Percentiles rank a stretch among this genome's conserved stretches.
phyloP scores from a whole-genome alignment of 768 basidiomycete genomes.

The Leucosporidium scottii region DNA sequence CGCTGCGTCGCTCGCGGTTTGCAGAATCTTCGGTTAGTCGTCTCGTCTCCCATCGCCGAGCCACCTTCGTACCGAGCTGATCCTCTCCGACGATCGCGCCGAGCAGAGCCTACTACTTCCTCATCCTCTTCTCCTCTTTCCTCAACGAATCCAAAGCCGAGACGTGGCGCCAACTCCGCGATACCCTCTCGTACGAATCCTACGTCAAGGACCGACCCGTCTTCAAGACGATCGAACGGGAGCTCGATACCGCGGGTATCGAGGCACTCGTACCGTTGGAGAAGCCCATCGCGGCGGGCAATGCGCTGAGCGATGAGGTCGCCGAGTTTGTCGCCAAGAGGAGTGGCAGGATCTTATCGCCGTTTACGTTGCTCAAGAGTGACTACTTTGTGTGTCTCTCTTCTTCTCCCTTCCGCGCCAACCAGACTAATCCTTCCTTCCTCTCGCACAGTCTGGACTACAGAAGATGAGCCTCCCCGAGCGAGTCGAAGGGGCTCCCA shows the following conservation, averaged over 20 bases:
- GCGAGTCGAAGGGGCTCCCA: constrained; percentile 90
- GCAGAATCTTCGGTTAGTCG: constrained; percentile 60
- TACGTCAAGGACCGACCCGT: constrained; percentile 87
- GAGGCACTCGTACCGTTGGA: constrained; percentile 74
- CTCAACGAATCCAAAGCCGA: constrained; percentile 31
- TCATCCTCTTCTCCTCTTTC: constrained; percentile 38
- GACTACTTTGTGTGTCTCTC: constrained; percentile 40
- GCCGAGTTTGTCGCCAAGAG: constrained; percentile 75
- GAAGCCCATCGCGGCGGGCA: constrained; percentile 37
- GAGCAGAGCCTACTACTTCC: constrained; percentile 14
- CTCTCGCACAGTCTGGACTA: constrained; percentile 41
- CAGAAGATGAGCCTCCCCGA: constrained; percentile 97
- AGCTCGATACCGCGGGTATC: constrained; percentile 68
- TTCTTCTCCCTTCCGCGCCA: neutral
- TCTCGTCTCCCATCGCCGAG: constrained; percentile 67
- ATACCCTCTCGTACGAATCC: constrained; percentile 55
- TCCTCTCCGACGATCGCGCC: constrained; percentile 43
- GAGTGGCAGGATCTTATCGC: constrained; percentile 75
- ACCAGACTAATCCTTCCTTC: constrained; percentile 42
- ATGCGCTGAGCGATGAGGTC: constrained; percentile 66
- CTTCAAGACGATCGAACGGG: constrained; percentile 90
- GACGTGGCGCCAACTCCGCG: constrained; percentile 26
- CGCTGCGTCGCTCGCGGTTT: constrained; percentile 49
- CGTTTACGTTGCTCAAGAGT: constrained; percentile 80
- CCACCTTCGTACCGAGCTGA: constrained; percentile 78